phyloP scores from a whole-genome alignment of 768 basidiomycete species.

The Nidularia sp. region DNA sequence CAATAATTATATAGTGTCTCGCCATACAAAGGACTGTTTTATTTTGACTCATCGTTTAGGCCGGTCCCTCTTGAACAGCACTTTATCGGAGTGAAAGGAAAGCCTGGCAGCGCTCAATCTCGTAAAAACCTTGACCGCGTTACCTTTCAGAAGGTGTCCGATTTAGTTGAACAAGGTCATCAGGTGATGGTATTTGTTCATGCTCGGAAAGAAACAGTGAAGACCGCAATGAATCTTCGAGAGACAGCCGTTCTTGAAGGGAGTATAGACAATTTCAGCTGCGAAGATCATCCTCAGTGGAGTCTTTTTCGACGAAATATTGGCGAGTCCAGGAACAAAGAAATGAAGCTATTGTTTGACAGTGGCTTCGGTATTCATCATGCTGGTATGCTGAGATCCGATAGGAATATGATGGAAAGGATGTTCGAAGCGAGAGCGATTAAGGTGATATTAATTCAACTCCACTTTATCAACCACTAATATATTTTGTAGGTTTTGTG shows the following conservation, averaged over 20 bases:
- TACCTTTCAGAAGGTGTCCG: constrained; percentile 86
- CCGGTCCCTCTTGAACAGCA: constrained; percentile 97
- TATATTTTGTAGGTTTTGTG: constrained; percentile 77
- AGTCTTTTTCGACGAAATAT: constrained; percentile 73
- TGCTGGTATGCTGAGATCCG: constrained; percentile 94
- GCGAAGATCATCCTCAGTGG: constrained; percentile 77
- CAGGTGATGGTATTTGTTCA: constrained; percentile 99
- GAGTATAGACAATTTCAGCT: constrained; percentile 71
- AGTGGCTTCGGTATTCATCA: constrained; percentile 96
- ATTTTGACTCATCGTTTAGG: constrained; percentile 95
- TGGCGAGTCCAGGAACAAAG: constrained; percentile 83
- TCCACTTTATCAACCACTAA: not conserved
- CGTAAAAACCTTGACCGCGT: constrained; percentile 85
- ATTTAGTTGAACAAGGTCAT: constrained; percentile 86
- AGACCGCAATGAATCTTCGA: constrained; percentile 75
- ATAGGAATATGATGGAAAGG: constrained; percentile 92
- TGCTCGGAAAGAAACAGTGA: constrained; percentile 96
- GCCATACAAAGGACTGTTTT: constrained; percentile 84
- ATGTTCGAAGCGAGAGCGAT: constrained; percentile 90
- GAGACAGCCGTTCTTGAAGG: constrained; percentile 76
- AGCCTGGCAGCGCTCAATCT: constrained; percentile 67
- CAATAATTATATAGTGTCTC: constrained; percentile 61
- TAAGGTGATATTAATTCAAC: constrained; percentile 52
- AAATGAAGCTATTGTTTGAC: constrained; percentile 94
- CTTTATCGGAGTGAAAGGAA: constrained; percentile 91